Evolutionary conservation across 2,329 filamentous ascomycete genomes (phyloP).

Genomic region (Stromatinia cepivora): DNA sequence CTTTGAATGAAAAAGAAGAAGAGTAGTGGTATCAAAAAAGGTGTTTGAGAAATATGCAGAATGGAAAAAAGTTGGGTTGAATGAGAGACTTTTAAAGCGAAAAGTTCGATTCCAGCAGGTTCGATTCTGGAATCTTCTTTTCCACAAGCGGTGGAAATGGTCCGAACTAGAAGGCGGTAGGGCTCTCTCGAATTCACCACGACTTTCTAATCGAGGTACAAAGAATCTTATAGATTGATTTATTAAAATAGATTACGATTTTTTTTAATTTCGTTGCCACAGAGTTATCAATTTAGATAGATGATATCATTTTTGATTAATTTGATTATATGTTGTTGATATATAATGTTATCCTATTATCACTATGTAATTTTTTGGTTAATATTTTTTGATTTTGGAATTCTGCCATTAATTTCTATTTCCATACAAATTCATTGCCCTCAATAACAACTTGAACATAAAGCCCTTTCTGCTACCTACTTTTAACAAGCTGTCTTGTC

Average conservation of each 20-base stretch:
- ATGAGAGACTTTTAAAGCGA: conserved; percentile 24
- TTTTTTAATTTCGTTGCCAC: background rate
- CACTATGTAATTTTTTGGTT: background rate
- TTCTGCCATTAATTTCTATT: background rate
- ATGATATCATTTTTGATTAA: background rate
- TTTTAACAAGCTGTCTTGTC: too few relatives aligned
- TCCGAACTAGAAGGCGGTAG: conserved; percentile 10
- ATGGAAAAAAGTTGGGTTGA: conserved; percentile 24
- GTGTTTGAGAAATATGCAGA: conserved; percentile 23
- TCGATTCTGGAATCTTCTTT: conserved; percentile 26
- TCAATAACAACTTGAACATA: too few relatives aligned
- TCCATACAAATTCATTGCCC: too few relatives aligned
- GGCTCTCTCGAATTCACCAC: conserved; percentile 8
- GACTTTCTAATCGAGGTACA: background rate
- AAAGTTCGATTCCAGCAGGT: conserved; percentile 25
- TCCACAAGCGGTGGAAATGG: background rate
- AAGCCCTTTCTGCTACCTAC: too few relatives aligned
- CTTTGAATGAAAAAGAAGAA: conserved; percentile 7
- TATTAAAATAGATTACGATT: background rate
- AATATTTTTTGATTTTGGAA: too few relatives aligned
- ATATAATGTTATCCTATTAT: background rate
- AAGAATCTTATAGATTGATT: background rate
- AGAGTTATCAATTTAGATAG: background rate
- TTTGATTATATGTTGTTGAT: background rate
- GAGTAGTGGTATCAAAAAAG: conserved; percentile 16